These are phyloP conservation scores for Stagonosporopsis cucurbitacearum DNA, from an alignment of 2,329 filamentous ascomycete genomes.

Conservation along the genomic window DNA sequence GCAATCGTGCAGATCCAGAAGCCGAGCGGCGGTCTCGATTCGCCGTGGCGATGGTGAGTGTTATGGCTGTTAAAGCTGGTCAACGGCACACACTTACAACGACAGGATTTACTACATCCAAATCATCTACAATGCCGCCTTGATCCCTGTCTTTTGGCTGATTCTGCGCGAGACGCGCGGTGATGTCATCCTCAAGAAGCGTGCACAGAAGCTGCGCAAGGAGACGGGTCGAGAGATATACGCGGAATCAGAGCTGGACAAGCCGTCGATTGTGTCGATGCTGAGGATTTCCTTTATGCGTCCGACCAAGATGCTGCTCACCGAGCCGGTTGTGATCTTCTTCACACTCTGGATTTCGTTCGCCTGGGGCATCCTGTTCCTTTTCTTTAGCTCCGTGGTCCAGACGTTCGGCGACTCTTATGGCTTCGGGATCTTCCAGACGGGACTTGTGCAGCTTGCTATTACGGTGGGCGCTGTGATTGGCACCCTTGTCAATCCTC, in stretches of 20 bases:
- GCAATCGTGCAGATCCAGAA: conserved; percentile 49
- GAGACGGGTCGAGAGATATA: conserved; percentile 43
- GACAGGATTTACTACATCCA: conserved; percentile 54
- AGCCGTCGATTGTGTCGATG: conserved; percentile 23
- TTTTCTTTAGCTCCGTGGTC: conserved; percentile 52
- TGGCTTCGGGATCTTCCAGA: conserved; percentile 43
- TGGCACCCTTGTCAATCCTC: conserved; percentile 50
- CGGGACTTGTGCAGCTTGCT: conserved; percentile 51
- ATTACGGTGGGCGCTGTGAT: conserved; percentile 53
- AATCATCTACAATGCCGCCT: conserved; percentile 52
- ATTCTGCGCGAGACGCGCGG: conserved; percentile 52
- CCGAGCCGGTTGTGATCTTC: conserved; percentile 52
- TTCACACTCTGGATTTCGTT: conserved; percentile 56
- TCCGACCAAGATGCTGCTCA: conserved; percentile 50
- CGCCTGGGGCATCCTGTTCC: conserved; percentile 53
- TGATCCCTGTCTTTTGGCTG: conserved; percentile 52
- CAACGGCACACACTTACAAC: background rate
- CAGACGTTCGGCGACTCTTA: conserved; percentile 51
- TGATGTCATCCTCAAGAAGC: conserved; percentile 51
- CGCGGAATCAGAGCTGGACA: conserved; percentile 37
- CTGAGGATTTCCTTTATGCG: conserved; percentile 52
- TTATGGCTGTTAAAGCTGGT: too few species aligned
- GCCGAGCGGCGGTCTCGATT: conserved; percentile 25
- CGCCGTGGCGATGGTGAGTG: conserved; percentile 50
- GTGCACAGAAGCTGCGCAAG: conserved; percentile 49